Conservation (phyloP, 495 filamentous ascomycete species). For the Trichoderma reesei region DNA sequence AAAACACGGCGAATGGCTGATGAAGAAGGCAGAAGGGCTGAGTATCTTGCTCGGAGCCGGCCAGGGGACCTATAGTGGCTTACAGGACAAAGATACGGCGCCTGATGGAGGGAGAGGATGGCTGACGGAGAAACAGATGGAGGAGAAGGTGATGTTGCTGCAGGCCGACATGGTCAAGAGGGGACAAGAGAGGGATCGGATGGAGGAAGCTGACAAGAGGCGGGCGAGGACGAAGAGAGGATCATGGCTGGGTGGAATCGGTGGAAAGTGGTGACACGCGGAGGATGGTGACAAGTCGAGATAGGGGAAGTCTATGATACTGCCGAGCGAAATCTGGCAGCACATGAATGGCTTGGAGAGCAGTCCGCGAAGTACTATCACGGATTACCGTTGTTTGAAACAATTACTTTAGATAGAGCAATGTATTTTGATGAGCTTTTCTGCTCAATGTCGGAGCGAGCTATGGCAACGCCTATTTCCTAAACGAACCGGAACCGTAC, state of each 20-base stretch:
- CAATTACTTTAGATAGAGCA: background rate
- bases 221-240: conserved; percentile 14
- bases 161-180: conserved; percentile 15
- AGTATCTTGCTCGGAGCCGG: conserved; percentile 20
- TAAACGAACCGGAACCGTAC: too few species aligned
- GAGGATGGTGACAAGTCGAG: background rate
- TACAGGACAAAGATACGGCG: conserved; percentile 22
- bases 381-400: too few species aligned
- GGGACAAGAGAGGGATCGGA: conserved; percentile 4
- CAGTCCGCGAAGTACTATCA: background rate
- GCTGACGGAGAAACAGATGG: conserved; percentile 23
- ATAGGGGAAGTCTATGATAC: too few species aligned
- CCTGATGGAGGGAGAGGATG: conserved; percentile 21
- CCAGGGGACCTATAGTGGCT: conserved; percentile 20
- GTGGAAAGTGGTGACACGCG: background rate
- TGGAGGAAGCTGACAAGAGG: conserved; percentile 10
- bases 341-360: background rate
- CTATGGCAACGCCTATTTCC: background rate
- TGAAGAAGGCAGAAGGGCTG: conserved; percentile 24
- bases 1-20: conserved; percentile 29
- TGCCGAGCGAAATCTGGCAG: too few species aligned
- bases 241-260: conserved; percentile 9
- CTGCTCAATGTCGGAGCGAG: background rate
- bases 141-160: conserved; percentile 23
- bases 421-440: background rate